A percentile compares a stretch with the other conserved stretches of the same genome.
Conservation (phyloP, 2,329 filamentous ascomycete genomes). For the Endoconidiophora polonica region DNA sequence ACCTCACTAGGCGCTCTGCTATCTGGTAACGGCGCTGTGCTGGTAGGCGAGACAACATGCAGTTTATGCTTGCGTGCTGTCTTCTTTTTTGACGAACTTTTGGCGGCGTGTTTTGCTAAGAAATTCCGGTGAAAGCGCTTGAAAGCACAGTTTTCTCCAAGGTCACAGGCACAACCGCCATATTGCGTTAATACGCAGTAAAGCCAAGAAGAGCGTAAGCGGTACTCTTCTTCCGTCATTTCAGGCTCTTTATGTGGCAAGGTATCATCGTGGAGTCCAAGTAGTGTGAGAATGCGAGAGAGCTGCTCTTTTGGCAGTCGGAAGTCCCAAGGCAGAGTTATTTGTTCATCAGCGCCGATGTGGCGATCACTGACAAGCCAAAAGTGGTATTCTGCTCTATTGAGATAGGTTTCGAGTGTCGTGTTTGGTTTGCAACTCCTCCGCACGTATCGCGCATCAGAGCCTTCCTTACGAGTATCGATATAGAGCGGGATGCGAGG, state of each 20-base stretch:
- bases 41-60: slow-evolving; percentile 42
- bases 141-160: slow-evolving; percentile 46
- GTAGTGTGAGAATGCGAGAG: slow-evolving; percentile 37
- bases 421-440: slow-evolving; percentile 85
- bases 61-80: slow-evolving; percentile 38
- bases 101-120: slow-evolving; percentile 19
- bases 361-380: slow-evolving; percentile 74
- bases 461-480: slow-evolving; percentile 78
- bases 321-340: slow-evolving; percentile 53
- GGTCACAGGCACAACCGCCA: slow-evolving; percentile 61
- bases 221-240: slow-evolving; percentile 43
- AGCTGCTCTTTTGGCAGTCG: slow-evolving; percentile 38
- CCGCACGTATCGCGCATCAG: slow-evolving; percentile 70
- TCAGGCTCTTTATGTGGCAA: slow-evolving; percentile 30
- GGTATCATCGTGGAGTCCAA: slow-evolving; percentile 48
- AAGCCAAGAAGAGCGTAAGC: slow-evolving; percentile 46
- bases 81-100: slow-evolving; percentile 23
- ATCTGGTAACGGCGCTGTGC: slow-evolving; percentile 43
- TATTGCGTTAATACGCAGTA: slow-evolving; percentile 58
- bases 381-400: slow-evolving; percentile 67
- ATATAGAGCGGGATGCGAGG: slow-evolving; percentile 81
- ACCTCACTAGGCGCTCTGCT: slow-evolving; percentile 49
- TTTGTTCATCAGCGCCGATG: slow-evolving; percentile 48
- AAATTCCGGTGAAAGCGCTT: slow-evolving; percentile 42
- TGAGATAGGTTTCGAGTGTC: slow-evolving; percentile 71